Evolutionary conservation across 1,139 yeast genomes (phyloP).

Genomic region (Scheffersomyces cryptocercus): DNA sequence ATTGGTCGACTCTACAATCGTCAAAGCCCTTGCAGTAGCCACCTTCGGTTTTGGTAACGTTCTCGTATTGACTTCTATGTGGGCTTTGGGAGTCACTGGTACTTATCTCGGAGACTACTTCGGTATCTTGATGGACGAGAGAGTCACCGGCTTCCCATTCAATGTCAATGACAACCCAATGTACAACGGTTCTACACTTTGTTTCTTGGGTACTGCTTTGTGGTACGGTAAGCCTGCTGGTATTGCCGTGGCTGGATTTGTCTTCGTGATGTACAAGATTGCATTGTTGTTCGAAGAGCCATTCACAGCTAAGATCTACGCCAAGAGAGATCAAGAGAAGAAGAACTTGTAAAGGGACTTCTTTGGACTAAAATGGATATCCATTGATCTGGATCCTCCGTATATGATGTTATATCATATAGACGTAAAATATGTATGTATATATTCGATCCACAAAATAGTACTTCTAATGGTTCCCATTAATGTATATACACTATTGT

Average conservation of each 20-base stretch:
- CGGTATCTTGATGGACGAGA: constrained; percentile 87
- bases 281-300: constrained; percentile 94
- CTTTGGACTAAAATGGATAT: no score
- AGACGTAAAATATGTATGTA: no score
- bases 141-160: constrained; percentile 95
- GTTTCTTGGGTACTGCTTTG: constrained; percentile 88
- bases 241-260: constrained; percentile 66
- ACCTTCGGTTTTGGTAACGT: constrained; percentile 70
- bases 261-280: constrained; percentile 75
- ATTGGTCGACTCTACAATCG: constrained; percentile 36
- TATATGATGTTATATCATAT: no score
- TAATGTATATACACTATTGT: no score
- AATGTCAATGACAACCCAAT: constrained; percentile 89
- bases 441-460: no score
- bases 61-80: constrained; percentile 84
- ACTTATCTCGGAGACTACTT: constrained; percentile 96
- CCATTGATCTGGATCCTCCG: no score
- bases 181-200: constrained; percentile 90
- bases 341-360: not conserved
- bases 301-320: constrained; percentile 86
- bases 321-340: constrained; percentile 52
- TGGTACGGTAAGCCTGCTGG: constrained; percentile 93
- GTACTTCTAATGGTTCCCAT: no score
- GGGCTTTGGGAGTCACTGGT: constrained; percentile 92
- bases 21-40: constrained; percentile 34